phyloP scores from a whole-genome alignment of 148 eudicot genomes.

The Spergularia bocconei region DNA sequence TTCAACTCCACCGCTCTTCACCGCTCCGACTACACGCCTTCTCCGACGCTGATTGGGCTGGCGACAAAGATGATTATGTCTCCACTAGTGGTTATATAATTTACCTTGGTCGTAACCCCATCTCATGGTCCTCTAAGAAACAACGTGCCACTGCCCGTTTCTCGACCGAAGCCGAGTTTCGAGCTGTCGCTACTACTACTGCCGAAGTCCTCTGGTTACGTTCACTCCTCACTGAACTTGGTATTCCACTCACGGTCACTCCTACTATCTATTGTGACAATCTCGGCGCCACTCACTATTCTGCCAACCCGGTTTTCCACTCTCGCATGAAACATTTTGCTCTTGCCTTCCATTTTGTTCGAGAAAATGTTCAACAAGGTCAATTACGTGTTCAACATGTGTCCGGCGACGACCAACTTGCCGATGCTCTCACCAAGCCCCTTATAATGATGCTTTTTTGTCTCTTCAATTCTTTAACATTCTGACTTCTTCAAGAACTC shows the following conservation, averaged over 20 bases:
- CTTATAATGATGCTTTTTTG: too few species aligned
- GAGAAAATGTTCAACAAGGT: not conserved
- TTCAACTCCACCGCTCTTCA: not conserved
- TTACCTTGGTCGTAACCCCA: not conserved
- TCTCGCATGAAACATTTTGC: constrained; percentile 14
- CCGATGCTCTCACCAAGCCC: too few species aligned
- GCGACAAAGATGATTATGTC: not conserved
- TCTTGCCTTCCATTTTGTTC: constrained; percentile 11
- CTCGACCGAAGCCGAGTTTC: not conserved
- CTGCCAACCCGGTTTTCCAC: constrained; percentile 17
- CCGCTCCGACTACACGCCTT: not conserved
- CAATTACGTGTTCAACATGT: not conserved
- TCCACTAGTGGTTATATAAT: not conserved
- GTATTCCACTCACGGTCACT: not conserved
- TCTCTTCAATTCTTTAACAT: too few species aligned
- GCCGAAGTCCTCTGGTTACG: not conserved
- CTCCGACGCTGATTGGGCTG: not conserved
- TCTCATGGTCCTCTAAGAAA: not conserved
- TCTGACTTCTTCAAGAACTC: too few species aligned
- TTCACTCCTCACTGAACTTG: not conserved
- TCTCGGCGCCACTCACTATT: not conserved
- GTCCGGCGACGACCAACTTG: too few species aligned
- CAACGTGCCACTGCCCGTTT: not conserved
- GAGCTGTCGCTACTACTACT: not conserved
- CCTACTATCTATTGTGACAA: not conserved